Evolutionary conservation across 1,284 basidiomycete genomes (phyloP), one percentile per base, ranked within the genome.

Genomic region (Tilletia walkeri): DNA sequence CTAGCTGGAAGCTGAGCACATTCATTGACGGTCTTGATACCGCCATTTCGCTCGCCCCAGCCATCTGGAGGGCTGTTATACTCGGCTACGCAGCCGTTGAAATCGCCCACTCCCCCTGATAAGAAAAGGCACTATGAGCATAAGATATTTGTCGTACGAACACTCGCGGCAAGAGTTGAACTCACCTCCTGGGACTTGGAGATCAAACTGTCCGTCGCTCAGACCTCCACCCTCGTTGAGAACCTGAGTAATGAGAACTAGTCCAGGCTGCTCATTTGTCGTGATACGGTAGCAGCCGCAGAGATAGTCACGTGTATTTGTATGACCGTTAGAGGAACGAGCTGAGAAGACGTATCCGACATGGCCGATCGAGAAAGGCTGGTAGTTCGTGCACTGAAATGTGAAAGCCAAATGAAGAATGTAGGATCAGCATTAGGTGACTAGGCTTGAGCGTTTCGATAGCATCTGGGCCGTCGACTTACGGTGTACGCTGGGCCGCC

Each of bases 11-110:
- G 56, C 56, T 24, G 34, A 16, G 12, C 36, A 30, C 56, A 61
- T 61, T 61, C 56, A 9, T 34, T 16, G 56, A 7, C 14, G 36
- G 18, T 34, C 18, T 61, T 16, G 14, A 61, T 30, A 9, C 56
- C 56, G 9, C 56, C 56, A 30, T 61, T 20, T 7, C 56, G 56
- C 24, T 61, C 20, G 36, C 56, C 56, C 56, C 56, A 61, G 16
- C 56, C 56, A 30, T 61, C 34, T 6, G 56, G 14, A 18, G 56
- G 56, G 12, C 18, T 20, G 56, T 61, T 24, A 9, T 16, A 61
- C 24, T 61, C 24, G 18, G 20, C 10, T n/a, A 30, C 12, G 24
- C 56, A 61, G 7, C 18, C 56, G 36, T 61, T 61, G 56, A 34
- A 16, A 9, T 34, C 36, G 36, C 56, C 56, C 4, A 61, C 56